Conservation (phyloP, 2,329 filamentous ascomycete species). For the Plectosphaerella sp. region DNA sequence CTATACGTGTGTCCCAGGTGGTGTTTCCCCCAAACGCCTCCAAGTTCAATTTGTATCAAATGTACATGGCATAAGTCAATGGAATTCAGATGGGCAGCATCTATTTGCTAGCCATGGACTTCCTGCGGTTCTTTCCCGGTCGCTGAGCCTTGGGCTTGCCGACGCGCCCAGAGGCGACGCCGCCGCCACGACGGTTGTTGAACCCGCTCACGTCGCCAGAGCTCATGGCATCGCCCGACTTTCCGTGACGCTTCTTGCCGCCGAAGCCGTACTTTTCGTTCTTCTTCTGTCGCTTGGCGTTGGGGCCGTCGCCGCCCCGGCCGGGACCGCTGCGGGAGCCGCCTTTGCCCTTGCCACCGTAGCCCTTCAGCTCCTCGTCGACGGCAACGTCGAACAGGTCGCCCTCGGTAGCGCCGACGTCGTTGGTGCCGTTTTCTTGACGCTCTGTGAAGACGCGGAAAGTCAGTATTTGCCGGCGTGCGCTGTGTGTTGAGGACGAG, state of each 20-base stretch:
- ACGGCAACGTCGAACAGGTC: slow-evolving; percentile 90
- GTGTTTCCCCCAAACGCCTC: too few species aligned
- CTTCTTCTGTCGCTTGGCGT: slow-evolving; percentile 84
- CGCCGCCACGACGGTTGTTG: slow-evolving; percentile 83
- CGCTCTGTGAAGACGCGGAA: slow-evolving; percentile 59
- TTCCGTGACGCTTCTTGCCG: slow-evolving; percentile 87
- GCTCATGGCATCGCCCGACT: slow-evolving; percentile 85
- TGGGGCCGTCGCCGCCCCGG: slow-evolving; percentile 33
- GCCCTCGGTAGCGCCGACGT: slow-evolving; percentile 66
- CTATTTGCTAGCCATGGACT: slow-evolving; percentile 33
- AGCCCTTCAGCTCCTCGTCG: slow-evolving; percentile 58
- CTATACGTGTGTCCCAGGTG: too few species aligned
- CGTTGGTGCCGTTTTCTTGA: slow-evolving; percentile 61
- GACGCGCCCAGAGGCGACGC: slow-evolving; percentile 26
- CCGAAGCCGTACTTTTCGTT: slow-evolving; percentile 93
- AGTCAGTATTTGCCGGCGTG: neutral
- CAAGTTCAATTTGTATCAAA: too few species aligned
- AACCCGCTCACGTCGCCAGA: slow-evolving; percentile 78
- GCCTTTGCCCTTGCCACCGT: slow-evolving; percentile 37
- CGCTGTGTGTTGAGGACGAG: neutral
- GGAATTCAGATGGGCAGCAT: too few species aligned
- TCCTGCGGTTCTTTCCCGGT: slow-evolving; percentile 48
- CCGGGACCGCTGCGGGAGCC: slow-evolving; percentile 32
- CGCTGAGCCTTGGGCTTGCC: slow-evolving; percentile 34
- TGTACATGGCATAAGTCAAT: too few species aligned